A percentile compares a stretch with the other conserved stretches of the same genome.
These are phyloP conservation scores for Mortierella sp. DNA, from an alignment of 371 early-diverging fungal genomes.

Conservation along the genomic window DNA sequence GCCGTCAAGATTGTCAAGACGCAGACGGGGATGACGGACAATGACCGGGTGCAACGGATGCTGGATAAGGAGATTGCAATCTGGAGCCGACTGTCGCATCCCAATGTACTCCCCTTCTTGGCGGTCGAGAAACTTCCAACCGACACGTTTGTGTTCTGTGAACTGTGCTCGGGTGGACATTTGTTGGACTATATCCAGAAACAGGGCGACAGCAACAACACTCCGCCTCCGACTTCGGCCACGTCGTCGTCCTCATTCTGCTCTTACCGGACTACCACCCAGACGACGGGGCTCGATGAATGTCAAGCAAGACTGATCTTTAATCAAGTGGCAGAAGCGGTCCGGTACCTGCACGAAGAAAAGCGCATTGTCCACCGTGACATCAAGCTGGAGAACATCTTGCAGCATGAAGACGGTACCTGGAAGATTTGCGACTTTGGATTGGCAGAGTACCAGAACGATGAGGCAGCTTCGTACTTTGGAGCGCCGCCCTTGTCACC, in stretches of 20 bases:
- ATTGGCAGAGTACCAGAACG: constrained; percentile 65
- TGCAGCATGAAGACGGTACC: constrained; percentile 60
- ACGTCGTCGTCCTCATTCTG: constrained; percentile 3
- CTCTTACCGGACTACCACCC: constrained; percentile 6
- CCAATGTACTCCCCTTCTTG: constrained; percentile 69
- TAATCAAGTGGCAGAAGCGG: constrained; percentile 74
- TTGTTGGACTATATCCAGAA: constrained; percentile 55
- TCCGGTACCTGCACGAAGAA: constrained; percentile 84
- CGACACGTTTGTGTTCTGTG: constrained; percentile 75
- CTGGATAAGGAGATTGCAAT: constrained; percentile 63
- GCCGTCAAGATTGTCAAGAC: constrained; percentile 70
- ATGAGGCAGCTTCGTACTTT: constrained; percentile 33
- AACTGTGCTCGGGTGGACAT: constrained; percentile 72
- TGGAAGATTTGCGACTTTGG: constrained; percentile 95
- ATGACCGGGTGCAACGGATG: constrained; percentile 40
- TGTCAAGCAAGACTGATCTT: constrained; percentile 63
- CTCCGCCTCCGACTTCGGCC: no score
- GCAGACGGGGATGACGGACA: constrained; percentile 21
- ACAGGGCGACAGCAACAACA: constrained; percentile 31
- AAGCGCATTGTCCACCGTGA: constrained; percentile 87
- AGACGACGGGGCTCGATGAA: constrained; percentile 51
- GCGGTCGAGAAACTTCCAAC: constrained; percentile 73
- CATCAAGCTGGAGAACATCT: constrained; percentile 93
- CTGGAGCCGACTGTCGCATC: constrained; percentile 82
- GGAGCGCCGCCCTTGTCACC: constrained; percentile 49